phyloP scores from a whole-genome alignment of 352 stramenopile genomes.

The Aphanomyces stellatus region DNA sequence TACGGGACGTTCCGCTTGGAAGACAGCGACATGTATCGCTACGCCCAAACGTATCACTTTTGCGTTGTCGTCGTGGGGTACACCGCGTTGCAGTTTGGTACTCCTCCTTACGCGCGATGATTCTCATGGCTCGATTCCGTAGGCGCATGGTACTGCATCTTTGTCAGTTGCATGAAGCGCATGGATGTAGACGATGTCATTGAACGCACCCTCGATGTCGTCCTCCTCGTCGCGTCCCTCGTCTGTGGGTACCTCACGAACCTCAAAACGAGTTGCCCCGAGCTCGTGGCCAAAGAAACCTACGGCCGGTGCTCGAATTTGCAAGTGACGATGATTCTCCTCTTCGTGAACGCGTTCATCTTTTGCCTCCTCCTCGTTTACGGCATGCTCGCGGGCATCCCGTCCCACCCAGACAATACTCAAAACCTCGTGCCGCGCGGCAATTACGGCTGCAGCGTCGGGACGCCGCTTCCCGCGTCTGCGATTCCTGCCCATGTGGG shows the following conservation, averaged over 20 bases:
- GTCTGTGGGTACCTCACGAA: conserved; percentile 10
- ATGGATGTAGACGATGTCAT: neutral
- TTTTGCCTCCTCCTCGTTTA: conserved; percentile 9
- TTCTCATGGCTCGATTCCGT: neutral
- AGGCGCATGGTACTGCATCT: conserved; percentile 5
- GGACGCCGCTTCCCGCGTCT: neutral
- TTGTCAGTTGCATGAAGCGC: conserved; percentile 1
- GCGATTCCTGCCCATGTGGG: neutral
- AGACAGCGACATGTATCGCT: conserved; percentile 12
- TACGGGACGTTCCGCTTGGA: conserved; percentile 11
- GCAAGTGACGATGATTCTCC: neutral
- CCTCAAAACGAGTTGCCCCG: neutral
- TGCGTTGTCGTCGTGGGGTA: conserved; percentile 14
- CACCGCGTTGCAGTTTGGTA: conserved; percentile 10
- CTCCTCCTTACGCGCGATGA: neutral
- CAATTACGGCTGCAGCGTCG: neutral
- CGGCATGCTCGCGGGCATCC: neutral
- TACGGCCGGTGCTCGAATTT: neutral
- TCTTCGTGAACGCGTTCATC: neutral
- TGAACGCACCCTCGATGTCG: conserved; percentile 9
- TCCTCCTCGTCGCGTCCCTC: neutral
- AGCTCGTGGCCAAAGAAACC: neutral
- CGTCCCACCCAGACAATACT: conserved; percentile 4
- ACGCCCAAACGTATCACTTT: conserved; percentile 21
- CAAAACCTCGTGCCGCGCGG: conserved; percentile 15